Evolutionary conservation across 495 filamentous ascomycete genomes (phyloP), one percentile per base, ranked within the genome.

Genomic region (Penicilliopsis zonata): DNA sequence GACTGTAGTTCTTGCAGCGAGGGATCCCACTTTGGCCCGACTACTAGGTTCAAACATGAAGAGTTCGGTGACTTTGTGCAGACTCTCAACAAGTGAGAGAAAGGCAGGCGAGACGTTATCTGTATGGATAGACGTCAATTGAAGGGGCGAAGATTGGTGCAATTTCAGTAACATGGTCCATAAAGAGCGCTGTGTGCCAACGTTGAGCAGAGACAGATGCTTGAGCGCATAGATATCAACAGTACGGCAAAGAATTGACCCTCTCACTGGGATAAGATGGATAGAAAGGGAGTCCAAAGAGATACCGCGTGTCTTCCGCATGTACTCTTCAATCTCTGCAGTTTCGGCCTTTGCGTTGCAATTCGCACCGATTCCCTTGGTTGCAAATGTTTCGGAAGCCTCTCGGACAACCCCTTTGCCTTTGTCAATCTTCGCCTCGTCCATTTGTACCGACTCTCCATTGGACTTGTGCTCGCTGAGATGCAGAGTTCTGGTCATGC

Each of bases 201-300:
- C 72, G 31, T 74, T 74, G 27, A 80, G 64, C 6, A 80, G 53
- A 1, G 72, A 74, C 12, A 80, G 42, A 19, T 53, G 56, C 34
- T 56, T 61, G 3, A 80, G 58, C 3, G 48, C 40, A 12, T 47
- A 56, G 8, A 78, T 30, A 37, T 80, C 72, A 4, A 78, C 43
- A 3, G 67, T 64, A 17, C 54, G 52, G 4, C 50, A 59, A 5
- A 80, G 30, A 0, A 74, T 54, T 0, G 61, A 62, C 0, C 72
- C 55, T 44, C 63, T 70, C 34, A 72, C 50, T 1, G 75, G 74
- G 17, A 80, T 59, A 26, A 71, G 63, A 38, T 75, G 59, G 19
- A 80, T 57, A 24, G 59, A 52, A 3, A 80, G 53, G 12, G 51
- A 57, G 22, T 66, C 42, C 2, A 80, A 55, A 2, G 62, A 44